Percentiles rank a stretch among this genome's conserved stretches.
These are phyloP conservation scores for Malus asiatica DNA, from an alignment of 306 rosid genomes.

Conservation along the genomic window DNA sequence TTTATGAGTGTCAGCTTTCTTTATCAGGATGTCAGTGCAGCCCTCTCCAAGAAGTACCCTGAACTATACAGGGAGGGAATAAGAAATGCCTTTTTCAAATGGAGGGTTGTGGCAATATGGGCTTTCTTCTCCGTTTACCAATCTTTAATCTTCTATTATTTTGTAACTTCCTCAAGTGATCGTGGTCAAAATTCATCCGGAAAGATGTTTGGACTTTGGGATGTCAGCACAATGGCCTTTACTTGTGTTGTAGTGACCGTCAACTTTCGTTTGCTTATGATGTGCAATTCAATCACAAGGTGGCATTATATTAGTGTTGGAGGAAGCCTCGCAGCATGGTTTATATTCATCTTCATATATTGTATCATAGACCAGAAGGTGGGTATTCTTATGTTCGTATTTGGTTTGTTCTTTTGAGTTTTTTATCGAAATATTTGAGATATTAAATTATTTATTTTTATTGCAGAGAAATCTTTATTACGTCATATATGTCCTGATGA, in stretches of 20 bases:
- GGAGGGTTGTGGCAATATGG: slow-evolving; percentile 92
- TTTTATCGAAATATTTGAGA: slow-evolving; percentile 2
- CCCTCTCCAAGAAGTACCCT: slow-evolving; percentile 93
- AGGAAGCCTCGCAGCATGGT: slow-evolving; percentile 92
- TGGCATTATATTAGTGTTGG: slow-evolving; percentile 93
- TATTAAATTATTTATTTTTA: slow-evolving; percentile 7
- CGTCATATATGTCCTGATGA: slow-evolving; percentile 82
- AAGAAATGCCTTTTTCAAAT: slow-evolving; percentile 64
- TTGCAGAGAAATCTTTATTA: slow-evolving; percentile 83
- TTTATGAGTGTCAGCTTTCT: neutral
- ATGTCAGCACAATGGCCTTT: slow-evolving; percentile 93
- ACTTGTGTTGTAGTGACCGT: slow-evolving; percentile 86
- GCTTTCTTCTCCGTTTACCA: slow-evolving; percentile 84
- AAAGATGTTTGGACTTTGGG: slow-evolving; percentile 81
- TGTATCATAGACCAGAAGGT: slow-evolving; percentile 68
- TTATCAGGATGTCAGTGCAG: slow-evolving; percentile 80
- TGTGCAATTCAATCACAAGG: slow-evolving; percentile 79
- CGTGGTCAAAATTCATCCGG: slow-evolving; percentile 62
- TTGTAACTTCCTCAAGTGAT: slow-evolving; percentile 45
- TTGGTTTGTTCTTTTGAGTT: neutral
- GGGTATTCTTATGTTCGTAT: slow-evolving; percentile 13
- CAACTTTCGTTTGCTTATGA: slow-evolving; percentile 76
- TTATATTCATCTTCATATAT: slow-evolving; percentile 64
- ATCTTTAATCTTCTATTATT: slow-evolving; percentile 70
- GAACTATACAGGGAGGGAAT: slow-evolving; percentile 86